Conservation (phyloP, 768 basidiomycete genomes). For the Suillus sp. region DNA sequence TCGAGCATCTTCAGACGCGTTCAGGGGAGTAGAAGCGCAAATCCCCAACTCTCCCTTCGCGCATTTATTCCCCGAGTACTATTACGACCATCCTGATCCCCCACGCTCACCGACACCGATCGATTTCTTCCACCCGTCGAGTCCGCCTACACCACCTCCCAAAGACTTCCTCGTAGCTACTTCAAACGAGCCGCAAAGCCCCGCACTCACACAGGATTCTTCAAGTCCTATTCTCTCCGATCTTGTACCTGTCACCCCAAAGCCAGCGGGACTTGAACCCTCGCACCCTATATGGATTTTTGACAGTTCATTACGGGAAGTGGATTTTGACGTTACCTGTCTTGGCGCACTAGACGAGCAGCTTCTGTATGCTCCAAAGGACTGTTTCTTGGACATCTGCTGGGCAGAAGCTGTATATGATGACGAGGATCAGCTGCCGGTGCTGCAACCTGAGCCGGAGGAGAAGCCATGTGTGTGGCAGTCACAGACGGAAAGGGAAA, state of each 20-base stretch:
- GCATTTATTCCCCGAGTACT: background rate
- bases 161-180: background rate
- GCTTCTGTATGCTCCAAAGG: conserved; percentile 40
- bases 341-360: conserved; percentile 42
- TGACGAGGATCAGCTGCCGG: conserved; percentile 22
- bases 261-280: background rate
- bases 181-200: background rate
- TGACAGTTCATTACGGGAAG: conserved; percentile 33
- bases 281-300: conserved; percentile 7
- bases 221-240: background rate
- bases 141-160: background rate
- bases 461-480: background rate
- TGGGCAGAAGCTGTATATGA: conserved; percentile 40
- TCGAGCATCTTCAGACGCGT: conserved; percentile 20
- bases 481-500: background rate
- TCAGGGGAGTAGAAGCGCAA: background rate
- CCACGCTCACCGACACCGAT: conserved; percentile 8
- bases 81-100: background rate
- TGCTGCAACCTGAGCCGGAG: background rate
- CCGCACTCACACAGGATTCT: background rate
- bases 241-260: background rate
- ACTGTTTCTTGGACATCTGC: conserved; percentile 43
- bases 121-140: conserved; percentile 2
- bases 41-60: background rate
- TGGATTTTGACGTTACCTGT: conserved; percentile 39